phyloP scores from a whole-genome alignment of 345 rosid genomes.

The Brassica cretica region DNA sequence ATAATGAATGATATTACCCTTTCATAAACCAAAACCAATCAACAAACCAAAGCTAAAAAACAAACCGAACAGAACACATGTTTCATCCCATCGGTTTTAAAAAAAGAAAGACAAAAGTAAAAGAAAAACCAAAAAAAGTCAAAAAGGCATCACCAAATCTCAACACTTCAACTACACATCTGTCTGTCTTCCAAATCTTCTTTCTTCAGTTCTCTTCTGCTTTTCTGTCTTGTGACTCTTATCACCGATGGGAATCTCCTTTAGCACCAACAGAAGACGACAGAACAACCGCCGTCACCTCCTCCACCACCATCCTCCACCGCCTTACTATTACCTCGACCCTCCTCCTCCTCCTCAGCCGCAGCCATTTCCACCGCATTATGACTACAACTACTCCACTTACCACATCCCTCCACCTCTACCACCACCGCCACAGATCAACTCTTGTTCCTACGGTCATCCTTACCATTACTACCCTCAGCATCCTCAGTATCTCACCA shows the following conservation, averaged over 20 bases:
- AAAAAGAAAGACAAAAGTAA: neutral
- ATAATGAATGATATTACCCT: neutral
- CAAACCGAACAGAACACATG: neutral
- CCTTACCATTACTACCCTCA: constrained; percentile 44
- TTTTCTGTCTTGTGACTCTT: constrained; percentile 18
- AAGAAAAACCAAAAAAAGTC: neutral
- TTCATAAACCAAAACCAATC: neutral
- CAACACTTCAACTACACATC: constrained; percentile 31
- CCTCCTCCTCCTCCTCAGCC: constrained; percentile 40
- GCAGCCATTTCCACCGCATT: constrained; percentile 35
- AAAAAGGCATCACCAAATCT: constrained; percentile 23
- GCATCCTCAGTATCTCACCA: constrained; percentile 49
- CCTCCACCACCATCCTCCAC: constrained; percentile 45
- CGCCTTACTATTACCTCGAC: constrained; percentile 46
- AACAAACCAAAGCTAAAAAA: neutral
- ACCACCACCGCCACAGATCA: constrained; percentile 43
- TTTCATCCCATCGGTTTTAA: constrained; percentile 1
- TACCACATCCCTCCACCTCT: constrained; percentile 33
- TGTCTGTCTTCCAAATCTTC: constrained; percentile 6
- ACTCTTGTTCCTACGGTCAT: constrained; percentile 53
- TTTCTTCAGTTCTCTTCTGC: constrained; percentile 25
- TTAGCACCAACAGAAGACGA: constrained; percentile 66
- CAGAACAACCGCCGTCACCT: constrained; percentile 40
- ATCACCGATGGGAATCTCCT: constrained; percentile 68
- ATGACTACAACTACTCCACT: constrained; percentile 31